Percentiles rank a stretch among this genome's conserved stretches.
These are phyloP conservation scores for Cutaneotrichosporon cutaneum DNA, from an alignment of 1,284 basidiomycete genomes.

Conservation along the genomic window DNA sequence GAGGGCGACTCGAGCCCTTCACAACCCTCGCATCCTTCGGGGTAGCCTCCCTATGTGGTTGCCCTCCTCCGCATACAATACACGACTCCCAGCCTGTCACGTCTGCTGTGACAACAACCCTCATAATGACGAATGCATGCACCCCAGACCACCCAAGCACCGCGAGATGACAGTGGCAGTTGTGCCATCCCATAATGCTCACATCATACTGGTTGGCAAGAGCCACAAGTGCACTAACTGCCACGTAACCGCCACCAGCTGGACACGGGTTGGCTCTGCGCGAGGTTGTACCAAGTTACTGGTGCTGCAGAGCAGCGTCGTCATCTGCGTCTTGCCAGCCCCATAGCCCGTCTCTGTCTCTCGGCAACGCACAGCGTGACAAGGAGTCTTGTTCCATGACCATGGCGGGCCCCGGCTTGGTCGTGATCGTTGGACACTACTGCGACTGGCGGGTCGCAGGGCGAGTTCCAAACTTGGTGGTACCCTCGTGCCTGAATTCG, in stretches of 20 bases:
- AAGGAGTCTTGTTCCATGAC: conserved; percentile 3
- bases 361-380: conserved; percentile 3
- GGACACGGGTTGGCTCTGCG: neutral
- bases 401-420: neutral
- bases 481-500: neutral
- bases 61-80: conserved; percentile 2
- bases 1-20: neutral
- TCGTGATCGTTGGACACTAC: neutral
- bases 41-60: neutral
- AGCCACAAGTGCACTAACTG: neutral
- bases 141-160: neutral
- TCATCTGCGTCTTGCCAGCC: neutral
- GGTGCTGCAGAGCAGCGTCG: neutral
- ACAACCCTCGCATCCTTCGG: neutral
- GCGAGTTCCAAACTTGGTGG: neutral
- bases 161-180: neutral
- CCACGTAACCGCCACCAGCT: neutral
- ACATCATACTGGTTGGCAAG: neutral
- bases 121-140: conserved; percentile 8
- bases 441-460: neutral
- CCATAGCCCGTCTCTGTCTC: neutral
- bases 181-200: neutral
- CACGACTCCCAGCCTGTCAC: neutral
- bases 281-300: neutral
- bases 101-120: conserved; percentile 4